Percentiles rank a stretch among this genome's conserved stretches.
phyloP scores from a whole-genome alignment of 2,329 filamentous ascomycete genomes.

The Trichoderma sp. region DNA sequence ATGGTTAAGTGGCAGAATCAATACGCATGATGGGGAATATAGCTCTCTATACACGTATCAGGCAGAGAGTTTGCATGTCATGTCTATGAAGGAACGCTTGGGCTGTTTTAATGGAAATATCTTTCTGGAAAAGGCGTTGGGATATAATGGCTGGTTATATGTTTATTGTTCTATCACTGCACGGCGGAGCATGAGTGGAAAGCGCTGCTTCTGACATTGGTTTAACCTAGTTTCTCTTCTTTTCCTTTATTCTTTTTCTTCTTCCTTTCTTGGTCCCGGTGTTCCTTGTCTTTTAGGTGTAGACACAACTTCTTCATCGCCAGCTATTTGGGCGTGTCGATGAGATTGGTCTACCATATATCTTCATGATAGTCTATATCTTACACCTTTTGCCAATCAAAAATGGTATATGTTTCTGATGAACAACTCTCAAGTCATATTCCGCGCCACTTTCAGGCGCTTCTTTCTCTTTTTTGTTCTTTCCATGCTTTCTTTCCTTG shows the following conservation, averaged over 20 bases:
- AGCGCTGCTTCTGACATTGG: background rate
- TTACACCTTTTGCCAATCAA: background rate
- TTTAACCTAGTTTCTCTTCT: background rate
- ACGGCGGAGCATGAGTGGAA: background rate
- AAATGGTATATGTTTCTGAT: background rate
- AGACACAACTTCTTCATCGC: background rate
- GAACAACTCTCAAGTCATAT: background rate
- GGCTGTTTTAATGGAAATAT: background rate
- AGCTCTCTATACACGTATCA: background rate
- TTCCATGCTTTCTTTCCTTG: conserved; percentile 72
- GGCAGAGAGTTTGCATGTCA: background rate
- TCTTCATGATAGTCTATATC: background rate
- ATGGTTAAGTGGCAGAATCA: conserved; percentile 85
- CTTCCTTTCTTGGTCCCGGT: background rate
- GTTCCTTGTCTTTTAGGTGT: background rate
- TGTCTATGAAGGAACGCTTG: background rate
- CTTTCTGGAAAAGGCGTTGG: background rate
- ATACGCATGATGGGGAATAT: conserved; percentile 48
- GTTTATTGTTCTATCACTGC: background rate
- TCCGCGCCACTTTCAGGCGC: background rate
- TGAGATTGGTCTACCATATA: background rate
- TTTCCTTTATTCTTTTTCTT: background rate
- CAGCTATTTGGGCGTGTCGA: background rate
- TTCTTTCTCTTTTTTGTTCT: conserved; percentile 52
- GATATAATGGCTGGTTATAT: background rate